Percentiles rank a stretch among this genome's conserved stretches.
phyloP scores from a whole-genome alignment of 78 protist species.

The Isochrysis galbana region DNA sequence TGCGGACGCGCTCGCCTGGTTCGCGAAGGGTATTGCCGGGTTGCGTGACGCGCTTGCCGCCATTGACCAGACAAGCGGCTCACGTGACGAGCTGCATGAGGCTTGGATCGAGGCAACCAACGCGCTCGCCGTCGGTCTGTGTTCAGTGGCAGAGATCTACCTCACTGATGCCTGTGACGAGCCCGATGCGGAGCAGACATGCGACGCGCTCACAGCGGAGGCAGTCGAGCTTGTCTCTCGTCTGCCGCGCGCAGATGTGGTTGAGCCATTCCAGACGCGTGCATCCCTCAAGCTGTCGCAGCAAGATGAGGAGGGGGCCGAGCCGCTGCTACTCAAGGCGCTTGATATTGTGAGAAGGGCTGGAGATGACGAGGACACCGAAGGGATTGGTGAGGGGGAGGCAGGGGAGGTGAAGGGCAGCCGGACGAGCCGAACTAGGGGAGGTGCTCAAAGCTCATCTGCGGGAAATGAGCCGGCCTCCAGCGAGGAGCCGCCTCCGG shows the following conservation, averaged over 20 bases:
- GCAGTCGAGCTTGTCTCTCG: background rate
- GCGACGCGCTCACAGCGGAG: background rate
- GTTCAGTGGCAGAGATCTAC: background rate
- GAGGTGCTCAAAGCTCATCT: background rate
- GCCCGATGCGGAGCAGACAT: background rate
- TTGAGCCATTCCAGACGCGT: background rate
- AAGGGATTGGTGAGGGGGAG: background rate
- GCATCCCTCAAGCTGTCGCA: background rate
- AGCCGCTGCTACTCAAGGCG: background rate
- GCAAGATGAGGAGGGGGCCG: background rate
- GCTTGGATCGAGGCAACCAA: background rate
- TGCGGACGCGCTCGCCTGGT: background rate
- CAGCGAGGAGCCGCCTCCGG: too few relatives aligned
- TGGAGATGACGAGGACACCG: background rate
- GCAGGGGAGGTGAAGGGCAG: too few relatives aligned
- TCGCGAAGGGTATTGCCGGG: background rate
- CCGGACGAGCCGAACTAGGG: background rate
- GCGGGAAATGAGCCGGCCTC: background rate
- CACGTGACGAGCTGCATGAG: background rate
- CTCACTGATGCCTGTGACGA: conserved; percentile 3
- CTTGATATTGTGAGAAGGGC: background rate
- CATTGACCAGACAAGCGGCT: background rate
- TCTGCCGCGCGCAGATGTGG: background rate
- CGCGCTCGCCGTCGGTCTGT: conserved; percentile 4
- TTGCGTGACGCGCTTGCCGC: background rate